phyloP scores from a whole-genome alignment of 164 flowering plant genomes.

The Protea cynaroides region DNA sequence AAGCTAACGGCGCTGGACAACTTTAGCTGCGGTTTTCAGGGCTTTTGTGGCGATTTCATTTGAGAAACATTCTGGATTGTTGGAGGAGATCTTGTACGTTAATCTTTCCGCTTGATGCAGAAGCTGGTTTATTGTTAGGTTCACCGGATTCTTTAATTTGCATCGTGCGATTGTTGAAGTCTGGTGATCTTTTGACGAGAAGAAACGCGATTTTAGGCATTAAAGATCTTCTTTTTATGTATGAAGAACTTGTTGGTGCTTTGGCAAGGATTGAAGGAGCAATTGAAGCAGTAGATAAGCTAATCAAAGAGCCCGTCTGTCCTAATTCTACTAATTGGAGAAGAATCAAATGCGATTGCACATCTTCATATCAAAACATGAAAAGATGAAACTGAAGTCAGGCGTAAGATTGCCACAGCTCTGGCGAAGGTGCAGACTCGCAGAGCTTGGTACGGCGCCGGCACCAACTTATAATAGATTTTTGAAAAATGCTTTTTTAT shows the following conservation, averaged over 20 bases:
- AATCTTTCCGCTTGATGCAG: conserved; percentile 36
- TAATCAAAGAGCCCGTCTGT: conserved; percentile 60
- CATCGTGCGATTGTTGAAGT: conserved; percentile 39
- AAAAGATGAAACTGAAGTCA: too few relatives aligned
- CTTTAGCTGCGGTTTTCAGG: conserved; percentile 35
- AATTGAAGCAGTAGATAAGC: conserved; percentile 35
- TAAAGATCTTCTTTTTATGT: conserved; percentile 33
- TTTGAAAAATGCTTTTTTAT: too few relatives aligned
- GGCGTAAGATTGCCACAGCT: too few relatives aligned
- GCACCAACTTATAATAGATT: too few relatives aligned
- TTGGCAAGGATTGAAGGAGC: conserved; percentile 34
- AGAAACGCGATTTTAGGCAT: conserved; percentile 42
- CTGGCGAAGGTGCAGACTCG: too few relatives aligned
- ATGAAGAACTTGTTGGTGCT: conserved; percentile 12
- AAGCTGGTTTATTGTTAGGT: conserved; percentile 25
- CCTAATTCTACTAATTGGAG: conserved; percentile 47
- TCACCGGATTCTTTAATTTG: conserved; percentile 34
- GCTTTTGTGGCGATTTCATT: conserved; percentile 21
- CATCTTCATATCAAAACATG: too few relatives aligned
- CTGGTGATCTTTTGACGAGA: conserved; percentile 32
- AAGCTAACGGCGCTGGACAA: conserved; percentile 27
- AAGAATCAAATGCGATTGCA: too few relatives aligned
- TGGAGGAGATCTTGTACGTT: conserved; percentile 42
- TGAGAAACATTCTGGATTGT: conserved; percentile 17
- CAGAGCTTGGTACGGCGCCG: too few relatives aligned